Base-by-base conservation (phyloP, 2,329 filamentous ascomycete species). In the Sporothrix protearum region DNA sequence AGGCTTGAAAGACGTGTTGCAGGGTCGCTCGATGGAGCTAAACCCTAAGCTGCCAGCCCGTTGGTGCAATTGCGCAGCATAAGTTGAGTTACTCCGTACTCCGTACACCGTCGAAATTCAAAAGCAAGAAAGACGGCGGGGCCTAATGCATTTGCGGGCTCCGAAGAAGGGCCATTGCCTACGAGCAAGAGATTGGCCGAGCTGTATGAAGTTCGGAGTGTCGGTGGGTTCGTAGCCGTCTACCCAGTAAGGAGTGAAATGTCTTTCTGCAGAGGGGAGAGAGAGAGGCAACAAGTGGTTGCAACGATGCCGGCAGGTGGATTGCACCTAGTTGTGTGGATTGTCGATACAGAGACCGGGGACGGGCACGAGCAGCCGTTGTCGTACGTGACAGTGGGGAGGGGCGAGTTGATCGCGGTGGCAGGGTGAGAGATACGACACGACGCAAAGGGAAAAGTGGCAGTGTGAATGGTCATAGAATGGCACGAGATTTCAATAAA, bases 131-230 rank as follows among this genome's bases (percentile, higher is more conserved):
- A 25, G 19, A 25, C 45, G 55, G 55, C 42, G 53, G 55, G 55
- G 55, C 25, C 53, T 19, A 51, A 63, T 70, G 69, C 59, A 66
- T n/a, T 68, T 57, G 49, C 33, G 39, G 69, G 59, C 69, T 47
- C 69, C 69, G 69, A 71, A 66, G 69, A 71, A 71, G 49, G 69
- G 69, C 69, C 69, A 71, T 66, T 71, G 69, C 69, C 59, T 45
- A 42, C 33, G 47, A 25, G 49, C 47, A 64, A 47, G 51, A 33
- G 55, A 49, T 33, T 49, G 42, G 25, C 53, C 55, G 39, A 69
- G 53, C 39, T 61, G 64, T 22, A 14, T 19, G 30, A 8, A 16
- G 45, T 14, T 10, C 28, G 30, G 19, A 16, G 45, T 14, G n/a
- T 53, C 28, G 5, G n/a, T 49, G 25, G 45, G 14, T 16, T 67